Base-by-base conservation (phyloP, 2,329 filamentous ascomycete species). In the Diplodia scrobiculata region DNA sequence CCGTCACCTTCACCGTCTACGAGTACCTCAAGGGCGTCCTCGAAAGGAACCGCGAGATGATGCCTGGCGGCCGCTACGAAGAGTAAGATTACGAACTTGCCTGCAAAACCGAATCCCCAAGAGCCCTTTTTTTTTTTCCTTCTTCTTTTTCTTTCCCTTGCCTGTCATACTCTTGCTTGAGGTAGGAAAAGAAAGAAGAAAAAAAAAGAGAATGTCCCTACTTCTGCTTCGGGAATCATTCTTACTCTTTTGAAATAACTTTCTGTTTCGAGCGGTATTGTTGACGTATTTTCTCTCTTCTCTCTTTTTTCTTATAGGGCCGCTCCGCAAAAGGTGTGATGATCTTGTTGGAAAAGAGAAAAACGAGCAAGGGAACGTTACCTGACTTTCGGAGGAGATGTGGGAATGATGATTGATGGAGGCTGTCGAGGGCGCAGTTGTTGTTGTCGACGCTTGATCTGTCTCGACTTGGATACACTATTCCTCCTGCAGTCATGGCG, bases 1-100 rank as follows among this genome's bases (percentile, higher is more conserved):
- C 88, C 19, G 87, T 90, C 52, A 90, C 87, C 2, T 90, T 90
- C 72, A 89, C 82, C 19, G 82, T 83, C 19, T 84, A 84, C 67
- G 82, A 84, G 70, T 83, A 82, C 66, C 69, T 84, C 67, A 83
- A 82, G 73, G 78, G 75, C n/a, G 71, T 82, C 5, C 70, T 84
- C 51, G 81, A 84, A 74, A 81, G 77, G 72, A 71, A 75, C 3
- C 71, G 81, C 68, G 82, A 84, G 3, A 78, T 80, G 75, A 63
- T 80, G 34, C 78, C 79, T 3, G 81, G 78, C 27, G 78, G 78
- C n/a, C 71, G 78, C 55, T 83, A 83, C 68, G 81, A 84, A 73
- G 82, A 84, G 74, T 84, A 78, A 71, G 48, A 41, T 45, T 36
- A 36, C 34, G n/a, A 19, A 58, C 21, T 19, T 19, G 9, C 32